Percentiles rank a stretch among this genome's conserved stretches.
These are phyloP conservation scores for Rutstroemia sp. DNA, from an alignment of 2,329 filamentous ascomycete genomes.

Conservation along the genomic window DNA sequence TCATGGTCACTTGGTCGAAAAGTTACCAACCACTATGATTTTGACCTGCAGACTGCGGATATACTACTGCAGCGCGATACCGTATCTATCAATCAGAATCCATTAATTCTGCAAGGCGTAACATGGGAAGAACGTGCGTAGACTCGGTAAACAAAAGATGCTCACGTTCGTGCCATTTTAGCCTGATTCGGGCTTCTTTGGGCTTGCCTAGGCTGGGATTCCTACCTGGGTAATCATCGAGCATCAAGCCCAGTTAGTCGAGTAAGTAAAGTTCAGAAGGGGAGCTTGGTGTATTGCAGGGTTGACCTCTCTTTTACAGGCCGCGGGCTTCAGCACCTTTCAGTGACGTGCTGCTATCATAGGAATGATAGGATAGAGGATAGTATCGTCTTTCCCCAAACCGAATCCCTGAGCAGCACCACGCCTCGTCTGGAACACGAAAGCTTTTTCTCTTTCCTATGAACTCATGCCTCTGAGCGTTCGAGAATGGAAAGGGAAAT, in stretches of 20 bases:
- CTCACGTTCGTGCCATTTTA: neutral
- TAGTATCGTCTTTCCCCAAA: constrained; percentile 1
- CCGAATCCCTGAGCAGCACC: no score
- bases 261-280: no score
- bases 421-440: no score
- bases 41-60: constrained; percentile 10
- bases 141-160: neutral
- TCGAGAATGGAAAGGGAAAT: no score
- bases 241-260: no score
- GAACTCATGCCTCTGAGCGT: no score
- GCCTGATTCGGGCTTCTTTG: neutral
- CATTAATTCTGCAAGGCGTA: neutral
- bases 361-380: neutral
- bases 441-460: no score
- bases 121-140: neutral
- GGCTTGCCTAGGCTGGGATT: no score
- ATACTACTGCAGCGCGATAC: constrained; percentile 11
- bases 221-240: no score
- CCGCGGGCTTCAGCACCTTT: neutral
- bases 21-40: constrained; percentile 11
- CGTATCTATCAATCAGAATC: constrained; percentile 7
- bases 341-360: neutral
- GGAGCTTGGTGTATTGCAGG: neutral
- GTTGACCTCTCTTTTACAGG: neutral
- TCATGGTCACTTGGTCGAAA: constrained; percentile 5